Percentiles rank a stretch among this genome's conserved stretches.
These are phyloP conservation scores for Phytophthora syringae DNA, from an alignment of 352 stramenopile species.

Conservation along the genomic window DNA sequence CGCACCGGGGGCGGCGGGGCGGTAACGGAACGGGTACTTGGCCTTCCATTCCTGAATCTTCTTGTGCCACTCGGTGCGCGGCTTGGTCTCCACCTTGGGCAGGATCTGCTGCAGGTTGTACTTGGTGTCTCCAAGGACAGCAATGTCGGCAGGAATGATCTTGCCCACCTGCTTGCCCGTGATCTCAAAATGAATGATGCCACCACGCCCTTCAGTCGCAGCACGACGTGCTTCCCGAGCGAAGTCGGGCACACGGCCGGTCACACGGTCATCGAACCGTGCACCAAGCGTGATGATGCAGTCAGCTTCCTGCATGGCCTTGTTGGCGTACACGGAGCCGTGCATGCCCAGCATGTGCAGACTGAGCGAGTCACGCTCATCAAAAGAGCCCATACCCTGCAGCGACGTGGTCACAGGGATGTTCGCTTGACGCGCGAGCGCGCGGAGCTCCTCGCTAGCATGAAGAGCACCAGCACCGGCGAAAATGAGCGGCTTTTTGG, in stretches of 20 bases:
- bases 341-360: slow-evolving; percentile 98
- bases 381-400: slow-evolving; percentile 93
- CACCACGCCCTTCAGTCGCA: slow-evolving; percentile 90
- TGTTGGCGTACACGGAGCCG: slow-evolving; percentile 96
- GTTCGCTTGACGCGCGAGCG: slow-evolving; percentile 92
- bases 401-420: slow-evolving; percentile 96
- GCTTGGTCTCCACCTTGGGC: slow-evolving; percentile 80
- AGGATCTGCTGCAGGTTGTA: slow-evolving; percentile 94
- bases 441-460: slow-evolving; percentile 88
- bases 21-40: slow-evolving; percentile 94
- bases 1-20: slow-evolving; percentile 60
- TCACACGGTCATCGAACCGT: slow-evolving; percentile 97
- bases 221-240: slow-evolving; percentile 92
- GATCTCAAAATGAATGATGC: slow-evolving; percentile 97
- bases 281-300: slow-evolving; percentile 94
- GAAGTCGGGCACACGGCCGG: slow-evolving; percentile 92
- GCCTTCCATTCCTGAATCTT: slow-evolving; percentile 92
- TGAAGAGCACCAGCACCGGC: slow-evolving; percentile 92
- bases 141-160: slow-evolving; percentile 84
- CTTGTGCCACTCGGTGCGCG: slow-evolving; percentile 91
- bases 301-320: slow-evolving; percentile 95
- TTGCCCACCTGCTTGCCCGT: slow-evolving; percentile 88
- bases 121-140: slow-evolving; percentile 85
- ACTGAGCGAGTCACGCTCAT: slow-evolving; percentile 93
- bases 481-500: slow-evolving; percentile 96